Conservation (phyloP, 2,329 filamentous ascomycete species). For the Emericellopsis atlantica region DNA sequence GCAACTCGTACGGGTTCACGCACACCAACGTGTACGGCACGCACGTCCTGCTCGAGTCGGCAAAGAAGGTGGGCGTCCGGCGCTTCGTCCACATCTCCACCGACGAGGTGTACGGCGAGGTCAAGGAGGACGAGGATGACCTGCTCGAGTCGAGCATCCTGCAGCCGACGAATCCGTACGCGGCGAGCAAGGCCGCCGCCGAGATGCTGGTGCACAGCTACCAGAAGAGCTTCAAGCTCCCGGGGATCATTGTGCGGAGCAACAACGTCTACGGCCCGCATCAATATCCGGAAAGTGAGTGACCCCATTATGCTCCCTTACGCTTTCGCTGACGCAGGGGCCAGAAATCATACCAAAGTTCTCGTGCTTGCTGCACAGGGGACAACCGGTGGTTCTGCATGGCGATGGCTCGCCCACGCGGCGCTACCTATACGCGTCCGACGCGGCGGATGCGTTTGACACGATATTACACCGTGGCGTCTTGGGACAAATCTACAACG, state of each 20-base stretch:
- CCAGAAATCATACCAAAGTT: conserved; percentile 78
- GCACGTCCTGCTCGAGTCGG: conserved; percentile 69
- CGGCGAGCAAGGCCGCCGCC: conserved; percentile 68
- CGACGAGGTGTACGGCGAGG: conserved; percentile 77
- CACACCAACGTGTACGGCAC: conserved; percentile 75
- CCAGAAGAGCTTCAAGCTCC: conserved; percentile 69
- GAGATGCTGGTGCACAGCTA: conserved; percentile 86
- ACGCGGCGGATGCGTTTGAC: conserved; percentile 73
- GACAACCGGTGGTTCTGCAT: conserved; percentile 58
- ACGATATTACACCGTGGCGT: conserved; percentile 69
- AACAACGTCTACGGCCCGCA: conserved; percentile 83
- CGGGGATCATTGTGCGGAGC: conserved; percentile 66
- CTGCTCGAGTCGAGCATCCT: conserved; percentile 62
- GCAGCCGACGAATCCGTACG: conserved; percentile 71
- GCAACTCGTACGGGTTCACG: conserved; percentile 71
- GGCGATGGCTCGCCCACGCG: conserved; percentile 65
- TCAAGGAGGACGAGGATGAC: conserved; percentile 58
- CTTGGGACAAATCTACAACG: conserved; percentile 70
- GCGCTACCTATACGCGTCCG: conserved; percentile 65
- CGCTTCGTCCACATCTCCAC: conserved; percentile 75
- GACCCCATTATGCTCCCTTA: neutral
- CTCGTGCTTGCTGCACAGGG: conserved; percentile 55
- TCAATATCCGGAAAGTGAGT: conserved; percentile 70
- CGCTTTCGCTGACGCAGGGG: neutral
- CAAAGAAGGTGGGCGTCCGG: conserved; percentile 56